A percentile compares a stretch with the other conserved stretches of the same genome.
These are phyloP conservation scores for Puccinia polysora DNA, from an alignment of 1,284 basidiomycete genomes.

Conservation along the genomic window DNA sequence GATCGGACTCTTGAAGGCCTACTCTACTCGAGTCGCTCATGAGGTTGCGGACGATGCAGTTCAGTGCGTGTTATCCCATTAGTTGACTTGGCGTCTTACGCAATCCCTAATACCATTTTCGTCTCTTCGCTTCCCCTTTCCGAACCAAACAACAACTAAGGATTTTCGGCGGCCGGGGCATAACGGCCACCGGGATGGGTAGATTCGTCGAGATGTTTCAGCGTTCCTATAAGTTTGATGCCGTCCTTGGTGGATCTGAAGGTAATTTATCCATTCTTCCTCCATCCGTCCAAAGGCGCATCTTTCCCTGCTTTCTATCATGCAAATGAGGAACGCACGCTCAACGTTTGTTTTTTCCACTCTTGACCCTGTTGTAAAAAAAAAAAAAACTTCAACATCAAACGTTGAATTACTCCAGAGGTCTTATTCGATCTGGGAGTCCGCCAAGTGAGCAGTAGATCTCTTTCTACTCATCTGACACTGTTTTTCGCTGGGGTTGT, in stretches of 20 bases:
- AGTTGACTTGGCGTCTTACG: no score
- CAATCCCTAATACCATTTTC: constrained; percentile 46
- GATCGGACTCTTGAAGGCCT: constrained; percentile 68
- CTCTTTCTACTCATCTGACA: not conserved
- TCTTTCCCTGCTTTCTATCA: no score
- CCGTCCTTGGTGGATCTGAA: constrained; percentile 52
- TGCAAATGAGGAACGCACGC: no score
- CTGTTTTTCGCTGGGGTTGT: not conserved
- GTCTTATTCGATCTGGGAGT: constrained; percentile 59
- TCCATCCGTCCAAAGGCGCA: no score
- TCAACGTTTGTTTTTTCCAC: not conserved
- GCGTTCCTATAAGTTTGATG: constrained; percentile 72
- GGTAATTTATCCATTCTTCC: constrained; percentile 35
- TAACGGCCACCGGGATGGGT: constrained; percentile 64
- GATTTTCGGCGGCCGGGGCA: constrained; percentile 65
- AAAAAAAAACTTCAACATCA: not conserved
- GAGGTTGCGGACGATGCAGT: constrained; percentile 69
- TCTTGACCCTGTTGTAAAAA: not conserved
- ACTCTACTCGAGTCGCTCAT: constrained; percentile 52
- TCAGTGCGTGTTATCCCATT: constrained; percentile 54
- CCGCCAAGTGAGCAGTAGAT: constrained; percentile 53
- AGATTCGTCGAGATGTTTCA: constrained; percentile 57
- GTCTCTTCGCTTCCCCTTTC: constrained; percentile 59
- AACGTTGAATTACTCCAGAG: constrained; percentile 47
- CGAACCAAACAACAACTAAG: constrained; percentile 66